Evolutionary conservation across 805 yeast genomes (phyloP), one percentile per base, ranked within the genome.

Genomic region (Priceomyces carsonii): DNA sequence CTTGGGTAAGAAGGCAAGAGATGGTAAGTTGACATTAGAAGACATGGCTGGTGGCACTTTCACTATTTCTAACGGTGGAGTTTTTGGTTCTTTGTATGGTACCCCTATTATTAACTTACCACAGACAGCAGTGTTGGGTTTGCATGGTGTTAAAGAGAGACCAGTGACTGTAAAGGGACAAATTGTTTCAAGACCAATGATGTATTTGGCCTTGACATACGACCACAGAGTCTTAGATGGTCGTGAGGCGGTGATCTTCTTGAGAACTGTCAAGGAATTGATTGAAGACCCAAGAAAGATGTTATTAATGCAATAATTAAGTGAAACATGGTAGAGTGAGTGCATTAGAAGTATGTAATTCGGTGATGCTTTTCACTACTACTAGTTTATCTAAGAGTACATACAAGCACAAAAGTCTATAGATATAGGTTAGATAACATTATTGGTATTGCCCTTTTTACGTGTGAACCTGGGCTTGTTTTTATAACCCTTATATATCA

Each of bases 11-110:
- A 91, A 88, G 73, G 99, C 99, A 45, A 86, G 98, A 68, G 98
- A 91, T 62, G 93, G 93, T 58, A 90, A 93, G 72, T 78, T 93
- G 59, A 87, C 97, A 37, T 70, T 93, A 48, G 99, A 93, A 75
- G 99, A 93, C 67, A 91, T 93, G 98, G 79, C 96, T 43, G 99
- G 99, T 65, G 99, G 99, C 66, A 90, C 98, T 42, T 90, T 93
- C 77, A 93, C 99, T 57, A 93, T 93, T 56, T 93, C 98, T 37
- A 93, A 93, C 73, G 99, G 99, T 64, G 99, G 99, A 67, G 96
- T 93, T 39, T 93, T 93, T 57, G 99, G 99, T 47, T 93, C 98
- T 17, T 75, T 93, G 50, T 88, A 85, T 66, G 99, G 99, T 64
- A 93, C 99, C 35, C 99, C 99, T 57, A 93, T 93, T 68, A 91